These are phyloP conservation scores for Vitis hybrid DNA, from an alignment of 177 flowering plant species.

Conservation along the genomic window DNA sequence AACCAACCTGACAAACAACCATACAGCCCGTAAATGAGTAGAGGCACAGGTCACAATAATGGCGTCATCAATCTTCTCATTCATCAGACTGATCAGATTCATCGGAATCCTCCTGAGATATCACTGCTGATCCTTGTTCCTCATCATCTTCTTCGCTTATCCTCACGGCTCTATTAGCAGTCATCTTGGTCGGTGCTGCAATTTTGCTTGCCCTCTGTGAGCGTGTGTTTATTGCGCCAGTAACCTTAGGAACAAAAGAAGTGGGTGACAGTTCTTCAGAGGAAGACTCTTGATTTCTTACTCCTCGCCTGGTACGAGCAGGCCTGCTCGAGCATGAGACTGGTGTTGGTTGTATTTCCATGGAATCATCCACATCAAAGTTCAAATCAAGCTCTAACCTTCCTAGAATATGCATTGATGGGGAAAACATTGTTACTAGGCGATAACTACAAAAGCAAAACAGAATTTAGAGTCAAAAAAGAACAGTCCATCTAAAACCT, in stretches of 20 bases:
- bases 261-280: slow-evolving; percentile 60
- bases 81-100: slow-evolving; percentile 28
- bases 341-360: slow-evolving; percentile 54
- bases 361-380: slow-evolving; percentile 28
- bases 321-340: slow-evolving; percentile 51
- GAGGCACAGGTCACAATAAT: too few relatives aligned
- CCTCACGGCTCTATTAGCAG: slow-evolving; percentile 26
- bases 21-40: too few relatives aligned
- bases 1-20: too few relatives aligned
- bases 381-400: slow-evolving; percentile 55
- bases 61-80: slow-evolving; percentile 5
- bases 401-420: slow-evolving; percentile 28
- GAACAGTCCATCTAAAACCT: too few relatives aligned
- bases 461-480: too few relatives aligned
- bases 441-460: too few relatives aligned
- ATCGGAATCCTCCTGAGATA: slow-evolving; percentile 62
- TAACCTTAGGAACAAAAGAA: slow-evolving; percentile 38
- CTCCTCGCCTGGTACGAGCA: slow-evolving; percentile 50
- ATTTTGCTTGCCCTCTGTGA: slow-evolving; percentile 94
- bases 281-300: slow-evolving; percentile 39
- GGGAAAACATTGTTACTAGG: background rate
- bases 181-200: slow-evolving; percentile 73
- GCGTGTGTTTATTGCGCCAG: slow-evolving; percentile 32
- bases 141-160: slow-evolving; percentile 33
- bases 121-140: slow-evolving; percentile 56